phyloP scores from a whole-genome alignment of 306 rosid genomes.

The Fragaria vesca region DNA sequence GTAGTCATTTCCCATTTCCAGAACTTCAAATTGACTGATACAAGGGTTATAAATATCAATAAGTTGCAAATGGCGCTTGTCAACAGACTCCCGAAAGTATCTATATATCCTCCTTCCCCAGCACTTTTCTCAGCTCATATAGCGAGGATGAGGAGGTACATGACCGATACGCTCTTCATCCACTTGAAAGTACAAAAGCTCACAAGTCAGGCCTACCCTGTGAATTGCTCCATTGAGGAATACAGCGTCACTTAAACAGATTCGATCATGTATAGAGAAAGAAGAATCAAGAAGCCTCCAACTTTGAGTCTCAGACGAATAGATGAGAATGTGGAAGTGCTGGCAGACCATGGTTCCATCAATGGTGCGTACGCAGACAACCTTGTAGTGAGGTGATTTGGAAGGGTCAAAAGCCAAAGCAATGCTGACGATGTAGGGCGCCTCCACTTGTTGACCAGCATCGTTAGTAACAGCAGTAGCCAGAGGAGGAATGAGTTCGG shows the following conservation, averaged over 20 bases:
- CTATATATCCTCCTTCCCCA: background rate
- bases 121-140: background rate
- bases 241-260: background rate
- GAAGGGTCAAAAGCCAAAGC: background rate
- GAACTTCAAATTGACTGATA: background rate
- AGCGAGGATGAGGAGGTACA: background rate
- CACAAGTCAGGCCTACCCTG: background rate
- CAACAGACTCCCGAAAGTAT: background rate
- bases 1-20: background rate
- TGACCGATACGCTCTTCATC: background rate
- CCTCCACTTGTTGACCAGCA: background rate
- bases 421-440: background rate
- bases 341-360: no score
- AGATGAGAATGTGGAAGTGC: background rate
- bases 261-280: no score
- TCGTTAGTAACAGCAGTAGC: background rate
- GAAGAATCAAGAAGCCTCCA: background rate
- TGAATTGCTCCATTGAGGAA: background rate
- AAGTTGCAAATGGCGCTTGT: background rate
- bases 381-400: background rate
- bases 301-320: background rate
- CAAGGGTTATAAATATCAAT: background rate
- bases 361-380: background rate
- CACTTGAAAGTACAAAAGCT: background rate
- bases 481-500: background rate